Percentiles rank a stretch among this genome's conserved stretches.
phyloP scores from a whole-genome alignment of 2,329 filamentous ascomycete species.

The Cladophialophora immunda region DNA sequence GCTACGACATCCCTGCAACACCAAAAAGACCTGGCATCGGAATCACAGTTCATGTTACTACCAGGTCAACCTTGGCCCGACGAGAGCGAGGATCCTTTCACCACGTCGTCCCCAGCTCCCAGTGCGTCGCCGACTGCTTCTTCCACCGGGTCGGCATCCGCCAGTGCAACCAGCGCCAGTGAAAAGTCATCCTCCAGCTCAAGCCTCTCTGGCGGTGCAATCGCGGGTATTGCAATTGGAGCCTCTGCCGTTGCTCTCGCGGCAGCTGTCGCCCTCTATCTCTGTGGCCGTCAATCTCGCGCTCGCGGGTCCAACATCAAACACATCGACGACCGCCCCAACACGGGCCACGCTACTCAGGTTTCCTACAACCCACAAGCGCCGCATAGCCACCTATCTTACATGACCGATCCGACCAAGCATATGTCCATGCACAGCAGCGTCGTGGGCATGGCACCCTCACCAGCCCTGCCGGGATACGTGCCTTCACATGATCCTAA shows the following conservation, averaged over 20 bases:
- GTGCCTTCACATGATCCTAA: constrained; percentile 27
- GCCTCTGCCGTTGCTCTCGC: constrained; percentile 29
- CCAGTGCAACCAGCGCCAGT: constrained; percentile 5
- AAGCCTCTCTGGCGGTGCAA: constrained; percentile 27
- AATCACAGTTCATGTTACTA: constrained; percentile 37
- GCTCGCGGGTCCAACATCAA: constrained; percentile 2
- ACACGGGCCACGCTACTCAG: constrained; percentile 20
- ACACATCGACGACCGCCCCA: constrained; percentile 17
- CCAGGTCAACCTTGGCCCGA: constrained; percentile 39
- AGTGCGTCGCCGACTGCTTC: constrained; percentile 17
- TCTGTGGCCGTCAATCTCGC: constrained; percentile 32
- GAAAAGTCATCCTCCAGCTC: constrained; percentile 13
- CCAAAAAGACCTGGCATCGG: constrained; percentile 35
- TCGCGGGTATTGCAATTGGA: constrained; percentile 35
- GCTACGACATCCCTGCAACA: constrained; percentile 34
- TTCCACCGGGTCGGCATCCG: background rate
- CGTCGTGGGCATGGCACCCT: constrained; percentile 12
- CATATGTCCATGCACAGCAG: constrained; percentile 36
- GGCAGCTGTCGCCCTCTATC: constrained; percentile 27
- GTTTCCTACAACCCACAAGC: constrained; percentile 12
- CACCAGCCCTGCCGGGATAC: constrained; percentile 33
- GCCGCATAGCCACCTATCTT: constrained; percentile 18
- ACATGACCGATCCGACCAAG: constrained; percentile 29
- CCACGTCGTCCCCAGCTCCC: constrained; percentile 17
- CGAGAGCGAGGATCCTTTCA: constrained; percentile 32